A percentile compares a stretch with the other conserved stretches of the same genome.
Evolutionary conservation across 768 basidiomycete species (phyloP).

Genomic region (Lyophyllum semitale): DNA sequence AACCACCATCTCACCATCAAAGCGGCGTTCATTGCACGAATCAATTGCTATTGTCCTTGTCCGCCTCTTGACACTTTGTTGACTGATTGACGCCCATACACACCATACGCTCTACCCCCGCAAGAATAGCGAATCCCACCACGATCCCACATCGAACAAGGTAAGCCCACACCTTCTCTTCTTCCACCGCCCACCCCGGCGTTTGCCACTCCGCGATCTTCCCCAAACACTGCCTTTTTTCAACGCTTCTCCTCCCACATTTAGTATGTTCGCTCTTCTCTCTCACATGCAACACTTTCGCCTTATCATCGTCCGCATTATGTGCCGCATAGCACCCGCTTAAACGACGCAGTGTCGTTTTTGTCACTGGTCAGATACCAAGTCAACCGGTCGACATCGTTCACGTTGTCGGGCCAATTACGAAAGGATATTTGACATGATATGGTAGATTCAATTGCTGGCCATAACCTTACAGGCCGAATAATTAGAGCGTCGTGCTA

Average conservation of each 20-base stretch:
- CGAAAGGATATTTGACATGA: no score
- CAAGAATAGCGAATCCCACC: background rate
- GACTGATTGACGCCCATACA: no score
- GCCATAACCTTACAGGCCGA: conserved; percentile 82
- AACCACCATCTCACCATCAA: background rate
- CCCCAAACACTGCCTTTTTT: background rate
- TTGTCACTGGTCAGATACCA: no score
- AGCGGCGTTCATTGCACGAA: background rate
- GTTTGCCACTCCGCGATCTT: background rate
- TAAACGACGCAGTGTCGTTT: no score
- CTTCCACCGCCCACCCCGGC: background rate
- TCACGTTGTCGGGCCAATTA: no score
- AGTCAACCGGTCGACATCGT: no score
- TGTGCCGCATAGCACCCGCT: background rate
- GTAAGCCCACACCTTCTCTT: background rate
- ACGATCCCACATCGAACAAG: background rate
- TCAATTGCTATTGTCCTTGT: background rate
- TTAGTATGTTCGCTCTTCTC: background rate
- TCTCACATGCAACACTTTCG: no score
- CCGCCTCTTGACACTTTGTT: background rate
- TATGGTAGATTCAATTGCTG: background rate
- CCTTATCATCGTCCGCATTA: background rate
- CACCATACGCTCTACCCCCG: background rate
- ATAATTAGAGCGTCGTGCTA: conserved; percentile 93
- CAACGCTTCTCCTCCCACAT: background rate